Base-by-base conservation (phyloP, 2,329 filamentous ascomycete genomes). In the Paramyrothecium sp. region DNA sequence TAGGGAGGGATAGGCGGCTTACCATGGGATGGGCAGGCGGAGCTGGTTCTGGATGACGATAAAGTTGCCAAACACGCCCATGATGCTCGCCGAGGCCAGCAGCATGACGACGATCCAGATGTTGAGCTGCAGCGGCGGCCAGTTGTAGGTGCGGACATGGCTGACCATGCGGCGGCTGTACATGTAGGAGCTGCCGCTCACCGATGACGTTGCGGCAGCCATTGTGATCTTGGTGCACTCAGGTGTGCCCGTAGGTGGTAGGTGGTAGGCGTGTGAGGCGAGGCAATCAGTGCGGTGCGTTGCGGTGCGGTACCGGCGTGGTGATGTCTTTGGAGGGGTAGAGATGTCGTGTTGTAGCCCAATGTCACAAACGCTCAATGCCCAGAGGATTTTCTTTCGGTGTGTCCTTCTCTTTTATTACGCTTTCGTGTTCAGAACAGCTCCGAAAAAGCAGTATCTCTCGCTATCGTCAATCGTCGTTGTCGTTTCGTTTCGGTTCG, bases 61-160 rank as follows among this genome's bases (percentile, higher is more conserved):
- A 60, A 89, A 88, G 20, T 75, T 80, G 16, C 80, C 75, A 61
- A 88, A 86, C 20, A 89, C 80, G 54, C 86, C 87, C 46, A 89
- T 77, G 59, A 88, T 82, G 54, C 79, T 81, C 55, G 79, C 75
- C 5, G 83, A 81, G 1, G 84, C 80, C 3, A 85, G 75, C 12
- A 89, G 75, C 81, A 89, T 88, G 62, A 88, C 75, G 53, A 89
- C 75, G 67, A 89, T 84, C 85, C 87, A 89, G 53, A 89, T 72
- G 67, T 88, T 88, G 58, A 89, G 78, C 71, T 87, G 83, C 55
- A 85, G 71, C n/a, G 84, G 83, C 19, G 87, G 87, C 87, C 87
- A 89, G 74, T 86, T 85, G 77, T 89, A 89, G 47, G 81, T 81
- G 67, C 83, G 82, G 3, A 86, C 70, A 61, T 77, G 73, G 53